Evolutionary conservation across 495 filamentous ascomycete species (phyloP).

Genomic region (Podospora comata): DNA sequence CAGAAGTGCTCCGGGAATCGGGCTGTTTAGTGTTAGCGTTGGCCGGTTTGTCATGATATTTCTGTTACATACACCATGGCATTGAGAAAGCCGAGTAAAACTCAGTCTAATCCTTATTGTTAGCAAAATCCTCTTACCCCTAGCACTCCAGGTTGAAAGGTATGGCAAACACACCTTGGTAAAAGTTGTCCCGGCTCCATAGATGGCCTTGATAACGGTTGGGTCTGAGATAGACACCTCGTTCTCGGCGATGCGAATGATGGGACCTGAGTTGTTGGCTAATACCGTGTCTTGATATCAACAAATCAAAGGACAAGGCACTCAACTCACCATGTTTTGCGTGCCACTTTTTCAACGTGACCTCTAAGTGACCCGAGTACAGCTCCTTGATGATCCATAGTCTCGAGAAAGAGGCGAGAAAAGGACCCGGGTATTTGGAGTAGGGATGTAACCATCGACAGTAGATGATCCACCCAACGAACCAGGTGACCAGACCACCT

Average conservation of each 20-base stretch:
- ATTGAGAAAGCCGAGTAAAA: slow-evolving; percentile 3
- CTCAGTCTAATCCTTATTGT: neutral
- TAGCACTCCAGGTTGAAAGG: neutral
- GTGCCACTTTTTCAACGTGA: slow-evolving; percentile 1
- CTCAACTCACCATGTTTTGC: slow-evolving; percentile 11
- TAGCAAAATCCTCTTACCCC: neutral
- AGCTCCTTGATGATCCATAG: neutral
- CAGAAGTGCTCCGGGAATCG: slow-evolving; percentile 7
- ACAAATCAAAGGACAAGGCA: neutral
- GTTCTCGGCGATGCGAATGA: slow-evolving; percentile 13
- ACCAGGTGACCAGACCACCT: neutral
- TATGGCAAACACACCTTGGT: slow-evolving; percentile 2
- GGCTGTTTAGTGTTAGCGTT: neutral
- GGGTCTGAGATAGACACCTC: slow-evolving; percentile 15
- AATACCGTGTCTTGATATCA: neutral
- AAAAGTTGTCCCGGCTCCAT: slow-evolving; percentile 6
- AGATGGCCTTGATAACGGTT: slow-evolving; percentile 8
- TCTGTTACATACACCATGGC: neutral
- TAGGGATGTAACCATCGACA: slow-evolving; percentile 8
- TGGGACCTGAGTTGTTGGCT: slow-evolving; percentile 15
- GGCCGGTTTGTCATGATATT: neutral
- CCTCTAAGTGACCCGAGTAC: neutral
- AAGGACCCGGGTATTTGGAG: slow-evolving; percentile 12
- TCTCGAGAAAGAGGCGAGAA: slow-evolving; percentile 12
- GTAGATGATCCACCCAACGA: slow-evolving; percentile 8